These are phyloP conservation scores for Acanthamoeba lenticulata DNA, from an alignment of 208 protist genomes.

Conservation along the genomic window DNA sequence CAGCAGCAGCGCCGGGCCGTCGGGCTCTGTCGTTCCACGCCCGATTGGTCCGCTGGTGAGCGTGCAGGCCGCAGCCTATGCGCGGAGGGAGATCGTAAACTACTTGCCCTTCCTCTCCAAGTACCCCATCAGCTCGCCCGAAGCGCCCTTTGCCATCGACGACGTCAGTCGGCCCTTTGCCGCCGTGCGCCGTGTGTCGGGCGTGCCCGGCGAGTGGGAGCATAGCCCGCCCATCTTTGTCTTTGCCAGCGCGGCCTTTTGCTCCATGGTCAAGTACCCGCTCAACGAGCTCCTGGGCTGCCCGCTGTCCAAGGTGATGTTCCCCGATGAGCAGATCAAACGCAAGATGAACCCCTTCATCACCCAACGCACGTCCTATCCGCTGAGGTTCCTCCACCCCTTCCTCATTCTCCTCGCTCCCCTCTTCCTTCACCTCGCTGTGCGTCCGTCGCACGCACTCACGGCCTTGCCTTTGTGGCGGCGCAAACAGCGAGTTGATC, in stretches of 20 bases:
- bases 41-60: background rate
- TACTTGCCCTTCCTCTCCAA: conserved; percentile 51
- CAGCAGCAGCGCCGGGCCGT: background rate
- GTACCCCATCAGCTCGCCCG: background rate
- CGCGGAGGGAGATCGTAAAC: conserved; percentile 8
- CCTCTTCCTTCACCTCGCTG: background rate
- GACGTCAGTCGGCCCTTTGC: background rate
- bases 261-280: conserved; percentile 9
- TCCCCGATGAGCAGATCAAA: conserved; percentile 29
- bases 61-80: background rate
- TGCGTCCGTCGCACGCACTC: background rate
- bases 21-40: background rate
- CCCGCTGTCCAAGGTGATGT: conserved; percentile 6
- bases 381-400: background rate
- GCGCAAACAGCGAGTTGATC: background rate
- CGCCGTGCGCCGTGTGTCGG: background rate
- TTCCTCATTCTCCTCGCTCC: background rate
- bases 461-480: background rate
- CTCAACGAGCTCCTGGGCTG: conserved; percentile 16
- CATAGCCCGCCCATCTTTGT: conserved; percentile 31
- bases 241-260: conserved; percentile 26
- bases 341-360: conserved; percentile 42
- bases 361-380: background rate
- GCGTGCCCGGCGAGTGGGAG: conserved; percentile 28
- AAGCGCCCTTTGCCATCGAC: conserved; percentile 25